These are phyloP conservation scores for Sutorius australiensis DNA, from an alignment of 768 basidiomycete genomes.

Conservation along the genomic window DNA sequence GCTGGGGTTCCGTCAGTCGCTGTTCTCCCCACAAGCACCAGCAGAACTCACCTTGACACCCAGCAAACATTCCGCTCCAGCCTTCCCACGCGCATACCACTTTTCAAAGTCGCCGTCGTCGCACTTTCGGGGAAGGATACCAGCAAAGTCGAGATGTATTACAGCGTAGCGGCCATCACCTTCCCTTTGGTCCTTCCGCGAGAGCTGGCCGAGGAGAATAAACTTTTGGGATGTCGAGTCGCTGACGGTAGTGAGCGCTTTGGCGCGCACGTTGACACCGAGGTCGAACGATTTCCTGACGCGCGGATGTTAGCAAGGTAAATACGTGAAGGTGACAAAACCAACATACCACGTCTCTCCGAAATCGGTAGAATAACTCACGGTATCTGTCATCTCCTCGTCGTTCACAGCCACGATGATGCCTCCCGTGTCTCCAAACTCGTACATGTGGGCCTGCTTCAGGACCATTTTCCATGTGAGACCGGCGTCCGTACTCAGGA, in stretches of 20 bases:
- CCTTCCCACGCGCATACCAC: conserved; percentile 78
- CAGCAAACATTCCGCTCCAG: conserved; percentile 79
- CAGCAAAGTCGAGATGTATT: conserved; percentile 80
- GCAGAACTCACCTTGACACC: conserved; percentile 73
- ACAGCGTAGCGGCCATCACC: conserved; percentile 60
- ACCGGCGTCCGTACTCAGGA: conserved; percentile 88
- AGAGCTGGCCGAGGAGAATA: conserved; percentile 76
- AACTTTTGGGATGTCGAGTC: conserved; percentile 98
- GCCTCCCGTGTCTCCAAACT: conserved; percentile 89
- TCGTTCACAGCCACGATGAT: conserved; percentile 82
- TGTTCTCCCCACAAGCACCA: background rate
- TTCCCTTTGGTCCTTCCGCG: conserved; percentile 52
- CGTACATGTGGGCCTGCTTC: conserved; percentile 83
- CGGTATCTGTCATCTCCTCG: conserved; percentile 64
- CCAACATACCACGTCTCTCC: conserved; percentile 77
- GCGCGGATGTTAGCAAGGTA: background rate
- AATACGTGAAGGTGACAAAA: background rate
- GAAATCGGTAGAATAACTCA: conserved; percentile 79
- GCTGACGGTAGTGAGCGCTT: conserved; percentile 81
- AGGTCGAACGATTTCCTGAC: conserved; percentile 68
- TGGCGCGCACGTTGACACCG: conserved; percentile 66
- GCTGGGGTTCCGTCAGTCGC: conserved; percentile 42
- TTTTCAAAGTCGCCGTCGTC: conserved; percentile 67
- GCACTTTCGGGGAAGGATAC: conserved; percentile 68
- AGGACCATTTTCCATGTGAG: conserved; percentile 78